Evolutionary conservation across 768 basidiomycete genomes (phyloP), one percentile per base, ranked within the genome.

Genomic region (Naganishia vaughanmartiniae): DNA sequence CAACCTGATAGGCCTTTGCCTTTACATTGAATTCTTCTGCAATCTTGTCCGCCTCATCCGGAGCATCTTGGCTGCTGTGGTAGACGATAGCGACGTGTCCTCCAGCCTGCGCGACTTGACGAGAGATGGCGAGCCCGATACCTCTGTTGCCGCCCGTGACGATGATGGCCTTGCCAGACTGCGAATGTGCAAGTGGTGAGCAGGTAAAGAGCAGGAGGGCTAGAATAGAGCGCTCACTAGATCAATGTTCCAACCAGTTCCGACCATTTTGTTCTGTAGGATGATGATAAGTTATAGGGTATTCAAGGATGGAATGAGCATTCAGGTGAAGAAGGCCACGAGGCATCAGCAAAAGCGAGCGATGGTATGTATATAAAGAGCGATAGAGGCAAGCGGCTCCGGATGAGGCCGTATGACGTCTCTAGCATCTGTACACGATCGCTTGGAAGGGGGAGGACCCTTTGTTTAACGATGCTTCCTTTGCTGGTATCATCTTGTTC

Each of bases 111-210:
- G 87, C 87, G 36, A 87, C 81, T 0, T 87, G 87, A 42, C 82
- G 79, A 28, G 85, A 85, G 67, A 84, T 86, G 1, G 85, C 87
- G 26, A 79, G 82, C 0, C 89, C 88, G 56, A 89, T 88, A 15
- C 88, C 88, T 58, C 76, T 72, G 72, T 76, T 87, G 2, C 87
- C 87, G 15, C 56, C 65, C 0, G 67, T 70, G 30, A 72, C 71
- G 66, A 72, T 66, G 71, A 72, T 66, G 57, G 71, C 60, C 66
- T 71, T 54, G 65, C 53, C 48, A 5, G 42, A 34, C 39, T 39
- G 33, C 30, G 17, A 36, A 42, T 19, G 26, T 9, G 26, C 0
- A 19, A 31, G 30, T 42, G n/a, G 28, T 36, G 21, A 34, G 39
- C 21, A 3, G 28, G 30, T n/a, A n/a, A n/a, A 9, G 2, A 45